Evolutionary conservation across 495 filamentous ascomycete species (phyloP), one percentile per base, ranked within the genome.

Genomic region (Annulohypoxylon nitens): DNA sequence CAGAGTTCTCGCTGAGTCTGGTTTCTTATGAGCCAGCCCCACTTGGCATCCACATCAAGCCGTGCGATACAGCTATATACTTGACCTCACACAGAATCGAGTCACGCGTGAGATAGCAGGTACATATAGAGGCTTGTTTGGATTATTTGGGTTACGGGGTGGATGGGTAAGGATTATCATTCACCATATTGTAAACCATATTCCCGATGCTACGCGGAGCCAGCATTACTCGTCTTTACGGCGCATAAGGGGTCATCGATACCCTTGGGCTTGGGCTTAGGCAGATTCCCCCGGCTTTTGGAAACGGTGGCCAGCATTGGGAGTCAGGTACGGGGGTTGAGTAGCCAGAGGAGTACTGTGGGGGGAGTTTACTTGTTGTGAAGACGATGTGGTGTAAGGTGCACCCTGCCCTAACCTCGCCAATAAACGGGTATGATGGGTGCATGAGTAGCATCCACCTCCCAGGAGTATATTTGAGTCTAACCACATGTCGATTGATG

Each of bases 1-100:
- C 63, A 84, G 83, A 75, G 83, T 84, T 45, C 69, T 84, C 69
- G 83, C 83, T 71, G 83, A 84, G 73, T 84, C 83, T 61, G 83
- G 83, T 39, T 84, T 84, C 79, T 75, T 84, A 61, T 84, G 77
- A 82, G 70, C 70, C 30, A 63, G 33, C 60, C 60, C 43, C 3
- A 20, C 43, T 47, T 47, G 41, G 37, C 30, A 53, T 47, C n/a
- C 23, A 47, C 39, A 14, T 45, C 30, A 62, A 14, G 63, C 53
- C 25, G 16, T 41, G n/a, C 36, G 55, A 64, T 20, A 43, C 63
- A 53, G 41, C 36, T 62, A 18, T 43, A 51, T n/a, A 14, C 45
- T 36, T 63, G 43, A 43, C 39, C 33, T 41, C 10, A 25, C 34
- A 39, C 51, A 23, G 9, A 60, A 39, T 34, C 12, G 25, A 39